Evolutionary conservation across 1,139 yeast genomes (phyloP).

Genomic region (Wickerhamomyces sp.): DNA sequence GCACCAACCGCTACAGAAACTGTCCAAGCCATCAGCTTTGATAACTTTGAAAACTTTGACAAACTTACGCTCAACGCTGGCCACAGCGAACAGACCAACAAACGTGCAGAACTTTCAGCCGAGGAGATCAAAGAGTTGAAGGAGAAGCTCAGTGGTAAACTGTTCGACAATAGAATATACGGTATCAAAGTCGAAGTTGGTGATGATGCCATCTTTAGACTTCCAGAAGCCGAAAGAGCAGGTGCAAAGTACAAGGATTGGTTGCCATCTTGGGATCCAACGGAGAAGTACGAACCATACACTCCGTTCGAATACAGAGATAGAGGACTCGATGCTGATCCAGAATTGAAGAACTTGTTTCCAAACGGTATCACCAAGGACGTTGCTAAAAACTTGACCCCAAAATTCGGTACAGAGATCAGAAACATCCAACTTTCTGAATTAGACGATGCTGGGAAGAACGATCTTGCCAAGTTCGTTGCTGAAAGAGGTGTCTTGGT

Average conservation of each 20-base stretch:
- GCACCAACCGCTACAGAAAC: conserved; percentile 1
- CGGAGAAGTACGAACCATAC: conserved; percentile 35
- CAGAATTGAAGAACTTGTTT: conserved; percentile 22
- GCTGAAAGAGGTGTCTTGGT: conserved; percentile 61
- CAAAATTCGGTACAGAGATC: conserved; percentile 60
- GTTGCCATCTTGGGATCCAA: conserved; percentile 47
- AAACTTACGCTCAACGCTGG: background rate
- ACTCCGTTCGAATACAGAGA: conserved; percentile 30
- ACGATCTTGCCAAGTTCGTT: conserved; percentile 57
- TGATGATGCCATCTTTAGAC: conserved; percentile 3
- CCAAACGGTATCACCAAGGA: conserved; percentile 11
- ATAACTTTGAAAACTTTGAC: too few relatives aligned
- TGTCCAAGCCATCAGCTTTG: background rate
- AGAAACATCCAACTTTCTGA: conserved; percentile 50
- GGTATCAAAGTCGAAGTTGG: conserved; percentile 5
- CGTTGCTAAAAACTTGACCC: conserved; percentile 23
- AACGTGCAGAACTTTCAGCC: background rate
- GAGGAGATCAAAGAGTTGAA: conserved; percentile 1
- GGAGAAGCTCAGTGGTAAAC: conserved; percentile 1
- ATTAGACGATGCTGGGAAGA: conserved; percentile 46
- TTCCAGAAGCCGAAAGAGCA: conserved; percentile 6
- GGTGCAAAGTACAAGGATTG: conserved; percentile 26
- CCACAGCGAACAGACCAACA: background rate
- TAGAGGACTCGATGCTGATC: conserved; percentile 30
- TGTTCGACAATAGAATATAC: background rate